These are phyloP conservation scores for Pythium utonaiense DNA, from an alignment of 352 stramenopile species.

Conservation along the genomic window DNA sequence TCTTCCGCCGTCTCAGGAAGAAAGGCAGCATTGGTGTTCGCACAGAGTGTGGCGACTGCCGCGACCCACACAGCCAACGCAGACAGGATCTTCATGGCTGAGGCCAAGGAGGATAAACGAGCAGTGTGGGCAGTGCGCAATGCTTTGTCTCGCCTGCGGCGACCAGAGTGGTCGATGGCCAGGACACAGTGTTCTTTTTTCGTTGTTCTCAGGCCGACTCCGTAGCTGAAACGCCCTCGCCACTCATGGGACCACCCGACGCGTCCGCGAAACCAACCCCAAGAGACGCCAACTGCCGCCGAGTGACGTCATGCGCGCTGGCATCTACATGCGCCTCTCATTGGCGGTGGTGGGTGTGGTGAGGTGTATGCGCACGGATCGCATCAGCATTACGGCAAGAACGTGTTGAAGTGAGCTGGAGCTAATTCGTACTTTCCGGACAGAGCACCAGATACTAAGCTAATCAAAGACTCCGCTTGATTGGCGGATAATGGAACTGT, in stretches of 20 bases:
- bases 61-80: neutral
- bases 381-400: neutral
- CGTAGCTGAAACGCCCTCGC: neutral
- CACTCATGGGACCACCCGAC: conserved; percentile 1
- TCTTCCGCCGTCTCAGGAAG: conserved; percentile 9
- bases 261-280: neutral
- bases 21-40: neutral
- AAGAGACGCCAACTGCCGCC: neutral
- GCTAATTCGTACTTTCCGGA: too few relatives aligned
- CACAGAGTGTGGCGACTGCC: neutral
- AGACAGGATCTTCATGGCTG: neutral
- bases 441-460: neutral
- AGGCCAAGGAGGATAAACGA: neutral
- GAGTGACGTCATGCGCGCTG: conserved; percentile 7
- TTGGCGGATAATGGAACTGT: neutral
- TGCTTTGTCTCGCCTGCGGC: neutral
- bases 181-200: neutral
- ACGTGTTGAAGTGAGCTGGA: neutral
- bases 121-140: neutral
- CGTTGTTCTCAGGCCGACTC: neutral
- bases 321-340: neutral
- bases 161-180: neutral
- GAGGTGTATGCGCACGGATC: too few relatives aligned
- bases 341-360: neutral
- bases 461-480: neutral